These are phyloP conservation scores for Urochloa ruziziensis DNA, from an alignment of 176 grass and related monocot species.

Conservation along the genomic window DNA sequence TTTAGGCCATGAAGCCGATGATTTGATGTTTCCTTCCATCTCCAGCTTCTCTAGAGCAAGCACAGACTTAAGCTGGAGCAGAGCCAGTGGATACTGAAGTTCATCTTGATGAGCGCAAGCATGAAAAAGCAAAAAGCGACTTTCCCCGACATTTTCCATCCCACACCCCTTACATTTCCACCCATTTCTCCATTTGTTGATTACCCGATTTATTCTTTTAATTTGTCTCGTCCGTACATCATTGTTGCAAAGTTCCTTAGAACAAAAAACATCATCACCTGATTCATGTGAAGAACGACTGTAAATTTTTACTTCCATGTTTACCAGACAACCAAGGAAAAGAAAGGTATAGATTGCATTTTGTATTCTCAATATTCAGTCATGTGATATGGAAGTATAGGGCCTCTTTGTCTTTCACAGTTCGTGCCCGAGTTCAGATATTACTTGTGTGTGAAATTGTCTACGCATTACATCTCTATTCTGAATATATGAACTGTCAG, in stretches of 20 bases:
- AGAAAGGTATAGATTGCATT: conserved; percentile 61
- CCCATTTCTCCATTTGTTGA: conserved; percentile 42
- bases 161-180: not conserved
- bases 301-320: conserved; percentile 63
- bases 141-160: conserved; percentile 25
- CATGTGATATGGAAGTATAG: conserved; percentile 25
- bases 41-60: conserved; percentile 29
- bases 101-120: conserved; percentile 31
- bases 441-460: not conserved
- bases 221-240: conserved; percentile 32
- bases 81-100: not conserved
- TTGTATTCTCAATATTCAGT: conserved; percentile 35
- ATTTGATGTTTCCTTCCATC: conserved; percentile 9
- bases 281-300: conserved; percentile 44
- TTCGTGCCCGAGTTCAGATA: not conserved
- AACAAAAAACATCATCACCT: conserved; percentile 27
- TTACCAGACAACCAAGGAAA: conserved; percentile 50
- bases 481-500: not conserved
- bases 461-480: not conserved
- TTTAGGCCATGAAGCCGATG: conserved; percentile 48
- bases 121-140: conserved; percentile 30
- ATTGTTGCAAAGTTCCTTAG: conserved; percentile 40
- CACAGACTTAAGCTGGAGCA: conserved; percentile 28
- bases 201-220: conserved; percentile 52
- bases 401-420: not conserved